A percentile compares a stretch with the other conserved stretches of the same genome.
These are phyloP conservation scores for Tricholoma flavovirens DNA, from an alignment of 768 basidiomycete species.

Conservation along the genomic window DNA sequence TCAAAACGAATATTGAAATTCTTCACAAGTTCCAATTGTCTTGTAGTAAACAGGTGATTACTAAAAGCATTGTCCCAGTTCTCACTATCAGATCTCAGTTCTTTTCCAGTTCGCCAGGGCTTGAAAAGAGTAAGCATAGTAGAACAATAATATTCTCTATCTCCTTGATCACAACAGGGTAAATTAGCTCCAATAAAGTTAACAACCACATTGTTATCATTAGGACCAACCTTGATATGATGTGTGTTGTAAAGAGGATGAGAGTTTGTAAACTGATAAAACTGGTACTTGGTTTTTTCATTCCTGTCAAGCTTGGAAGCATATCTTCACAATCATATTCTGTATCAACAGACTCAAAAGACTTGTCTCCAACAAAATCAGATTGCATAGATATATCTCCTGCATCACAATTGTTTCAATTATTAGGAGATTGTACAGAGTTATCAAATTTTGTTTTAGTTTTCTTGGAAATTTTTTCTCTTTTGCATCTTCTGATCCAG, in stretches of 20 bases:
- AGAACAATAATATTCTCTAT: constrained; percentile 24
- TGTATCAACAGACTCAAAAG: not conserved
- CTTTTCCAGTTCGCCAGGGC: constrained; percentile 18
- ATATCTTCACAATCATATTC: not conserved
- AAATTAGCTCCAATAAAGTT: constrained; percentile 25
- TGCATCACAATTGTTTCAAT: too few relatives aligned
- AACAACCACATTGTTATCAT: constrained; percentile 12
- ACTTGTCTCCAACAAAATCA: not conserved
- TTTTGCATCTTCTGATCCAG: constrained; percentile 16
- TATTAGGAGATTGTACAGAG: too few relatives aligned
- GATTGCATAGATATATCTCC: not conserved
- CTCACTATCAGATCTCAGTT: constrained; percentile 12
- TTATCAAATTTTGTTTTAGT: not conserved
- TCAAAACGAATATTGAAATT: constrained; percentile 25
- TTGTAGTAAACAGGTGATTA: constrained; percentile 10
- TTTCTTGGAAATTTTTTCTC: constrained; percentile 5
- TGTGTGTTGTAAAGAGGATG: not conserved
- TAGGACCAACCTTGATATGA: not conserved
- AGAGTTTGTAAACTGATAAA: not conserved
- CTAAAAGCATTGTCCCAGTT: constrained; percentile 20
- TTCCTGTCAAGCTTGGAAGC: not conserved
- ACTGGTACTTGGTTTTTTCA: not conserved
- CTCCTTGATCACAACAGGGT: constrained; percentile 22
- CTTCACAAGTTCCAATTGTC: constrained; percentile 16
- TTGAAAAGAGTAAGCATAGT: constrained; percentile 13